Evolutionary conservation across 73 alveolate genomes (phyloP), one percentile per base, ranked within the genome.

Genomic region (Tetrahymena thermophila): DNA sequence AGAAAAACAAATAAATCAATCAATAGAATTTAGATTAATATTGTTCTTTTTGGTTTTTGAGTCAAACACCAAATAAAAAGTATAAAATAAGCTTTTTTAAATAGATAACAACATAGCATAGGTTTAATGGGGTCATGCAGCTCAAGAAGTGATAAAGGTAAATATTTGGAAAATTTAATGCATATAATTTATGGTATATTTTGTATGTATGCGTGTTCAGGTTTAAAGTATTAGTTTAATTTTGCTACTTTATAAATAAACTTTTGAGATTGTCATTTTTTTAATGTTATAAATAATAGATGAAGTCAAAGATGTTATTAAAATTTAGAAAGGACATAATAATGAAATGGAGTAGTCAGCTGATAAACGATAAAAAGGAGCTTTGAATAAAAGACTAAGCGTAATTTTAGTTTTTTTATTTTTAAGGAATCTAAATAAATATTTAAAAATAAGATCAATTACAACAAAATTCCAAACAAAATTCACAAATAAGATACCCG

Each of bases 401-500:
- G 89, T 71, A 71, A 71, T 28, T 71, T 28, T 71, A 19, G 17
- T 71, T 28, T 71, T n/a, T 28, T 50, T 15, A 50, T 50, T 50
- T 50, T 14, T 0, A 21, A 50, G 83, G 4, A 50, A 50, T 50
- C 83, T 50, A 19, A 50, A 50, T 71, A 71, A 23, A n/a, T 28
- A 71, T 71, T 28, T 71, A 31, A 28, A 28, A 7, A 71, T 40
- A 28, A 71, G 89, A 31, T 89, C 17, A 95, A 95, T 85, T 95
- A 95, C 85, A 56, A 38, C 25, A 95, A 89, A 43, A 95, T 95
- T 16, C 97, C 97, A 50, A 95, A 95, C 85, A 95, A 95, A 56
- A 85, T 95, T 93, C 89, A 71, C n/a, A 95, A 95, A 95, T 42
- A 93, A 43, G 85, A 85, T 43, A 93, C 95, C 21, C 85, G 85